Evolutionary conservation across 305 asterid genomes (phyloP).

Genomic region (Solanum hybrid): DNA sequence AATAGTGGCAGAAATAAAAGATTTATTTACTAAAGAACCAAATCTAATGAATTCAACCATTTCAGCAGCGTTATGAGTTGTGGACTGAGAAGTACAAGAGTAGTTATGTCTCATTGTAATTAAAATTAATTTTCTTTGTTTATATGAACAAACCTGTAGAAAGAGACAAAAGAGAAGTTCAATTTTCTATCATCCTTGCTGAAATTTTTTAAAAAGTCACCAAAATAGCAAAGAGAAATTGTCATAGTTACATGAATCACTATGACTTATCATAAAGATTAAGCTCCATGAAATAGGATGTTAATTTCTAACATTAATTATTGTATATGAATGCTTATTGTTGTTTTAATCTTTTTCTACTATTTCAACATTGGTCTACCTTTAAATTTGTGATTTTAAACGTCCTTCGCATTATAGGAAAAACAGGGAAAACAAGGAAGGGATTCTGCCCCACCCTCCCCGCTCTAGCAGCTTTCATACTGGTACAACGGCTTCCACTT

Average conservation of each 20-base stretch:
- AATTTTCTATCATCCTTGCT: too few relatives aligned
- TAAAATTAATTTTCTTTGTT: not conserved
- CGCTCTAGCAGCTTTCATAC: not conserved
- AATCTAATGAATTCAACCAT: not conserved
- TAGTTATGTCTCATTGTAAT: not conserved
- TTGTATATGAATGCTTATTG: not conserved
- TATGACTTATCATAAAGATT: too few relatives aligned
- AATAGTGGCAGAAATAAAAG: not conserved
- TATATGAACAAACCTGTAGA: too few relatives aligned
- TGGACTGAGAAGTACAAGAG: not conserved
- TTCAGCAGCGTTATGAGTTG: not conserved
- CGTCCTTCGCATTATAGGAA: not conserved
- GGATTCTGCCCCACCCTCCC: not conserved
- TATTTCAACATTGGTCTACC: not conserved
- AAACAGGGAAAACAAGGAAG: not conserved
- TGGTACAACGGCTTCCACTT: not conserved
- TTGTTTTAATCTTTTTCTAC: not conserved
- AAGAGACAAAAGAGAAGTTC: too few relatives aligned
- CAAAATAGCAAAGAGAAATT: too few relatives aligned
- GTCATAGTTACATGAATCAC: too few relatives aligned
- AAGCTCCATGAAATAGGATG: not conserved
- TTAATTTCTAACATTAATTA: not conserved
- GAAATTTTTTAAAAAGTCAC: too few relatives aligned
- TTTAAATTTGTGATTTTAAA: not conserved
- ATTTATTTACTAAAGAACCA: not conserved